Evolutionary conservation across 805 yeast species (phyloP).

Genomic region (Wickerhamiella azyma): DNA sequence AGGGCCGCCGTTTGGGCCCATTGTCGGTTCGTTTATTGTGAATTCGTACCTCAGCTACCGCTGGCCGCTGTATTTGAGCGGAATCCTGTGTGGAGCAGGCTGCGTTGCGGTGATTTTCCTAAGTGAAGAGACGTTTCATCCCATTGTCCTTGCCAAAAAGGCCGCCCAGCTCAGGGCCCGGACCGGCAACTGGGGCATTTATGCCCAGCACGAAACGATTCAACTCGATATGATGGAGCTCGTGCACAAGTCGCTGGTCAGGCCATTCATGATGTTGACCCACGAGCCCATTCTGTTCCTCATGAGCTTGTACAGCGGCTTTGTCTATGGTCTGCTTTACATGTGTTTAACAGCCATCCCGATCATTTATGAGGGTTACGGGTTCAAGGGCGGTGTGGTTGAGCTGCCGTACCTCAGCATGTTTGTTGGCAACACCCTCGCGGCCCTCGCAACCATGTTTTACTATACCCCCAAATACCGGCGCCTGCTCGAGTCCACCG

Average conservation of each 20-base stretch:
- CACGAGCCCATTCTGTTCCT: constrained; percentile 62
- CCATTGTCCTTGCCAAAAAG: constrained; percentile 42
- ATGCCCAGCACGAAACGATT: constrained; percentile 77
- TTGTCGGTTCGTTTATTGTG: constrained; percentile 48
- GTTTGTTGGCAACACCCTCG: constrained; percentile 44
- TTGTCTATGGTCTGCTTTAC: constrained; percentile 68
- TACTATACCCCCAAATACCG: constrained; percentile 41
- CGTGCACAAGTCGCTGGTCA: constrained; percentile 43
- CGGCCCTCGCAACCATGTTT: constrained; percentile 43
- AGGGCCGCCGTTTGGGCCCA: constrained; percentile 68
- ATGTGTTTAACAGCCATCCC: constrained; percentile 66
- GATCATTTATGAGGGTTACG: constrained; percentile 53
- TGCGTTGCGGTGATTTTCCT: constrained; percentile 28
- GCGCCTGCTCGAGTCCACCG: constrained; percentile 35
- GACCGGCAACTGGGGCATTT: constrained; percentile 69
- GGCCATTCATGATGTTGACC: constrained; percentile 56
- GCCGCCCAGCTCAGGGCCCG: constrained; percentile 58
- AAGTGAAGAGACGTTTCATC: constrained; percentile 29
- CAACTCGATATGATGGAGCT: constrained; percentile 45
- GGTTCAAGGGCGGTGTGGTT: constrained; percentile 44
- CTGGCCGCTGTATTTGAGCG: constrained; percentile 9
- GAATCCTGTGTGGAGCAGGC: constrained; percentile 27
- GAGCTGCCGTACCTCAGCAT: constrained; percentile 72
- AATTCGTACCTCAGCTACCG: constrained; percentile 19
- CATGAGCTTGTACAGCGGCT: constrained; percentile 57